Evolutionary conservation across 164 flowering plant species (phyloP).

Genomic region (Paratinospora sagittata): DNA sequence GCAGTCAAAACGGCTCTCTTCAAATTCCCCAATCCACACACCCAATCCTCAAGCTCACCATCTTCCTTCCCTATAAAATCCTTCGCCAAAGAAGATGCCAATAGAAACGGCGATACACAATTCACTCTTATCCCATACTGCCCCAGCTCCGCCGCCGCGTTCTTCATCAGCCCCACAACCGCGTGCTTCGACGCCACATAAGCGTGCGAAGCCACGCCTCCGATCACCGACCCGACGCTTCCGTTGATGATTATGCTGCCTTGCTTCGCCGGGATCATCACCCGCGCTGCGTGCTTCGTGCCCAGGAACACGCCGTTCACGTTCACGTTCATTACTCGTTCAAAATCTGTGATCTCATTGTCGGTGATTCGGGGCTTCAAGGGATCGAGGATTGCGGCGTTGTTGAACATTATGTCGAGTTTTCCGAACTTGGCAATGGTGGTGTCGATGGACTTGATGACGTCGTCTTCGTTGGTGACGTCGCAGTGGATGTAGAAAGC

Average conservation of each 20-base stretch:
- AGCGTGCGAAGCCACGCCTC: background rate
- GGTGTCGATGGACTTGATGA: slow-evolving; percentile 15
- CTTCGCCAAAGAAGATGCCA: background rate
- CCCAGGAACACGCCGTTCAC: slow-evolving; percentile 31
- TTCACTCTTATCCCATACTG: slow-evolving; percentile 11
- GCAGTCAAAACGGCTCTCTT: background rate
- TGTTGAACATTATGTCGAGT: slow-evolving; percentile 49
- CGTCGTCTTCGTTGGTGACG: slow-evolving; percentile 9
- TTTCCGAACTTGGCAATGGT: slow-evolving; percentile 27
- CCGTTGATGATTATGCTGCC: slow-evolving; percentile 8
- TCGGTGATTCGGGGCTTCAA: slow-evolving; percentile 22
- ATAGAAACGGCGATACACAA: background rate
- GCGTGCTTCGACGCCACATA: slow-evolving; percentile 7
- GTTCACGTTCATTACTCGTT: slow-evolving; percentile 27
- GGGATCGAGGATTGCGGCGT: slow-evolving; percentile 33
- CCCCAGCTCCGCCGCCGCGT: slow-evolving; percentile 10
- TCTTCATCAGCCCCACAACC: slow-evolving; percentile 10
- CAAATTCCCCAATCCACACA: background rate
- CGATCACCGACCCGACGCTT: background rate
- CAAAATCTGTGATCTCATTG: slow-evolving; percentile 27
- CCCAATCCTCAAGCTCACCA: background rate
- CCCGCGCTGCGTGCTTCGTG: slow-evolving; percentile 13
- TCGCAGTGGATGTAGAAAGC: slow-evolving; percentile 14
- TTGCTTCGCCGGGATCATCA: slow-evolving; percentile 1
- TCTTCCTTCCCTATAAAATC: background rate